phyloP scores from a whole-genome alignment of 257 asterid genomes.

The Plantago ovata region DNA sequence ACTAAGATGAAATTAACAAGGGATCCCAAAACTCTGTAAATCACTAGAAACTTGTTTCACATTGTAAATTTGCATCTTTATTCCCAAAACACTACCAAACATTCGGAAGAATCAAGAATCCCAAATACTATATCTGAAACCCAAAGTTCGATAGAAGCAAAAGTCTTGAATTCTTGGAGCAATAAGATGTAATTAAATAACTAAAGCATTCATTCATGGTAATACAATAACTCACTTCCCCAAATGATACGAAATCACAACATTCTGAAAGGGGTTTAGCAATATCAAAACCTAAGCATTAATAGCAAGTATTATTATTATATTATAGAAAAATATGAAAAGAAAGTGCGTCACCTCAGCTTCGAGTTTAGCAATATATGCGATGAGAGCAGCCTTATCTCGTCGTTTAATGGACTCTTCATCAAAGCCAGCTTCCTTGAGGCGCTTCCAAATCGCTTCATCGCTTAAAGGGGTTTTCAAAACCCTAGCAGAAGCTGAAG shows the following conservation, averaged over 20 bases:
- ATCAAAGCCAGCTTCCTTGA: conserved; percentile 86
- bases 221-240: background rate
- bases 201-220: background rate
- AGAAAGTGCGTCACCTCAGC: conserved; percentile 64
- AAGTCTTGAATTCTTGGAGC: too few relatives aligned
- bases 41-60: too few relatives aligned
- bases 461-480: conserved; percentile 66
- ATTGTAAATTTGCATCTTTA: background rate
- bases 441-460: conserved; percentile 74
- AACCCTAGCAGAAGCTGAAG: conserved; percentile 50
- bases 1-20: conserved; percentile 1
- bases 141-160: too few relatives aligned
- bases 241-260: background rate
- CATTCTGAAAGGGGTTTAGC: background rate
- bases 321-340: conserved; percentile 9
- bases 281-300: background rate
- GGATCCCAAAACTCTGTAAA: conserved; percentile 2
- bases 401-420: conserved; percentile 90
- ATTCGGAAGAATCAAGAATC: too few relatives aligned
- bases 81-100: too few relatives aligned
- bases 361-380: conserved; percentile 85
- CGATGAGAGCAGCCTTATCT: conserved; percentile 86
- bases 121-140: too few relatives aligned
- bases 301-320: background rate
- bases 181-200: background rate